phyloP scores from a whole-genome alignment of 2,329 filamentous ascomycete species.

The Penicillium corylophilum region DNA sequence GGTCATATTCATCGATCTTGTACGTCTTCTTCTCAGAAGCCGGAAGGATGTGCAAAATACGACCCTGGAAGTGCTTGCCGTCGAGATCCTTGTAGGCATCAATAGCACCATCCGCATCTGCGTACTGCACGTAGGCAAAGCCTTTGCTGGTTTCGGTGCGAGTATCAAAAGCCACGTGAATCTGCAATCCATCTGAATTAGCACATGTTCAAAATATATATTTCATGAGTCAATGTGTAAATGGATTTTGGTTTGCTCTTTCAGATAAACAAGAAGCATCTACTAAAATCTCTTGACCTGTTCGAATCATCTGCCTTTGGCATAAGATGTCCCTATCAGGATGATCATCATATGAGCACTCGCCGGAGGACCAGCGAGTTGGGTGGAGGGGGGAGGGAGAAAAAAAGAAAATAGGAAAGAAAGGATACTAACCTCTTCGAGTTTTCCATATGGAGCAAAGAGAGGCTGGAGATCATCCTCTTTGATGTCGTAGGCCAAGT shows the following conservation, averaged over 20 bases:
- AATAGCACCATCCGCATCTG: slow-evolving; percentile 69
- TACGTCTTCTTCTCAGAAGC: slow-evolving; percentile 77
- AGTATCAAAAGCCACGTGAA: slow-evolving; percentile 77
- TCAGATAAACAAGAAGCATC: slow-evolving; percentile 93
- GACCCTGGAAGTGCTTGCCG: slow-evolving; percentile 85
- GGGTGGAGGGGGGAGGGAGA: slow-evolving; percentile 1
- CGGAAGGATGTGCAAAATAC: slow-evolving; percentile 85
- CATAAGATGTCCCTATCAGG: slow-evolving; percentile 99
- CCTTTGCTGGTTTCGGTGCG: slow-evolving; percentile 75
- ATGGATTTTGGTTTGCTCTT: slow-evolving; percentile 38
- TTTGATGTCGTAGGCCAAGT: slow-evolving; percentile 76
- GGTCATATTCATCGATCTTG: slow-evolving; percentile 79
- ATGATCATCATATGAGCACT: slow-evolving; percentile 78
- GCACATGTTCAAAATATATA: slow-evolving; percentile 29
- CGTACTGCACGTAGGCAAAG: slow-evolving; percentile 82
- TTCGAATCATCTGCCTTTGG: slow-evolving; percentile 83
- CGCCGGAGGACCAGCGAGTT: slow-evolving; percentile 14
- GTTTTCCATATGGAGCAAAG: slow-evolving; percentile 68
- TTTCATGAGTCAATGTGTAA: slow-evolving; percentile 25
- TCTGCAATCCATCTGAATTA: slow-evolving; percentile 59
- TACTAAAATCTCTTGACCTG: slow-evolving; percentile 98
- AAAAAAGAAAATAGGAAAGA: slow-evolving; percentile 16
- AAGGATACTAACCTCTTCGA: slow-evolving; percentile 77
- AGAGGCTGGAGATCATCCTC: slow-evolving; percentile 72
- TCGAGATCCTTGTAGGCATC: slow-evolving; percentile 78